Evolutionary conservation across 1,284 basidiomycete genomes (phyloP), one percentile per base, ranked within the genome.

Genomic region (Athelia sp.): DNA sequence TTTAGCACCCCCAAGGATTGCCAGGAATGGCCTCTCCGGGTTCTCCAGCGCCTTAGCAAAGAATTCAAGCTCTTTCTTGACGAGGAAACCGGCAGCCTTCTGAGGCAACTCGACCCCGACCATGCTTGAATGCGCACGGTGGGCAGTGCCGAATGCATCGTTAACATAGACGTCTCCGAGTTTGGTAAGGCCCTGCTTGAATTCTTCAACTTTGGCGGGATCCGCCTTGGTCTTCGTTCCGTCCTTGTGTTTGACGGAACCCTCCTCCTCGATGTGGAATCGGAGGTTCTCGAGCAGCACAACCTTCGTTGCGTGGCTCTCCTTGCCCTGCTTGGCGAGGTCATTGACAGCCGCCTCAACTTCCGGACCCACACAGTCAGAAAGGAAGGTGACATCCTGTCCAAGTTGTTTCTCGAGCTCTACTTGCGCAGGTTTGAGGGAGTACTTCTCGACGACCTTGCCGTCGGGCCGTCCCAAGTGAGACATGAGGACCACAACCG

Each of bases 21-120:
- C 96, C 51, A 99, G 81, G 87, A 99, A 99, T 19, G 96, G 96
- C 50, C 91, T 77, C 64, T 97, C 93, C 42, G 96, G 96, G 61
- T 78, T 84, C 71, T 99, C 96, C 46, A 99, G 82, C 49, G 93
- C 95, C 76, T 98, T 98, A 50, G 96, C 93, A 69, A 99, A 99
- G 79, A 88, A 99, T 64, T 98, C 95, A 59, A 99, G 86, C 72
- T 99, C 96, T 74, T 98, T 98, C 78, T 96, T 98, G 79, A 99
- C 90, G 58, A 99, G 80, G 79, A 97, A 95, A 45, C 96, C 96
- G 35, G 95, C 84, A 8, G 96, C 96, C 60, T 93, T 84, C 70
- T 96, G 87, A n/a, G 87, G 84, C 34, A 98, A 81, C 69, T 97
- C 82, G 58, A 99, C 81, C 57, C 96, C 96, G 60, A 99, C 97